phyloP scores from a whole-genome alignment of 2,329 filamentous ascomycete species.

The Xylaria sp. region DNA sequence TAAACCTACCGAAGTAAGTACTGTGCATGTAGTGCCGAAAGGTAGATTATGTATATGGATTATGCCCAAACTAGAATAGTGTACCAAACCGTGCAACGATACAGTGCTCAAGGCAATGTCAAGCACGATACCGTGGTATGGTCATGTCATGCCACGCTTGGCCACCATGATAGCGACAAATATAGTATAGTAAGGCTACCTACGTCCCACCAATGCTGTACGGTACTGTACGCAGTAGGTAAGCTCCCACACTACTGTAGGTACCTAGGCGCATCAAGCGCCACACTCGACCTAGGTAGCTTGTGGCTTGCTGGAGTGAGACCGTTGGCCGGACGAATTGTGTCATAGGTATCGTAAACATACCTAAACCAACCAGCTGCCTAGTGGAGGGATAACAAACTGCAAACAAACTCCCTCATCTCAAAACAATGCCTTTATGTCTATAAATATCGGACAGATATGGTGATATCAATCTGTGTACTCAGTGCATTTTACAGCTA shows the following conservation, averaged over 20 bases:
- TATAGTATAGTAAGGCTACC: too few species aligned
- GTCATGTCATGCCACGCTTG: too few species aligned
- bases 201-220: too few species aligned
- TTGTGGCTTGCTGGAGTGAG: slow-evolving; percentile 6
- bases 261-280: not conserved
- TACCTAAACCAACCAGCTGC: slow-evolving; percentile 12
- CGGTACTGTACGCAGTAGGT: not conserved
- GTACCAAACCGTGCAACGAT: too few species aligned
- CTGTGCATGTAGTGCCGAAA: too few species aligned
- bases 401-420: not conserved
- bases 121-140: too few species aligned
- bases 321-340: slow-evolving; percentile 46
- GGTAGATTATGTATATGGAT: too few species aligned
- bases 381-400: too few species aligned
- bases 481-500: not conserved
- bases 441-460: not conserved
- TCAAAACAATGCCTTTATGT: not conserved
- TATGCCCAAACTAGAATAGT: too few species aligned
- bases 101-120: too few species aligned
- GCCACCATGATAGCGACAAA: too few species aligned
- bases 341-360: slow-evolving; percentile 40
- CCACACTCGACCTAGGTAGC: not conserved
- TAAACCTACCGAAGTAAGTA: too few species aligned
- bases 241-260: not conserved
- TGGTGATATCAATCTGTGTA: not conserved